Base-by-base conservation (phyloP, 2,329 filamentous ascomycete species). In the Pyrenophora seminiperda region DNA sequence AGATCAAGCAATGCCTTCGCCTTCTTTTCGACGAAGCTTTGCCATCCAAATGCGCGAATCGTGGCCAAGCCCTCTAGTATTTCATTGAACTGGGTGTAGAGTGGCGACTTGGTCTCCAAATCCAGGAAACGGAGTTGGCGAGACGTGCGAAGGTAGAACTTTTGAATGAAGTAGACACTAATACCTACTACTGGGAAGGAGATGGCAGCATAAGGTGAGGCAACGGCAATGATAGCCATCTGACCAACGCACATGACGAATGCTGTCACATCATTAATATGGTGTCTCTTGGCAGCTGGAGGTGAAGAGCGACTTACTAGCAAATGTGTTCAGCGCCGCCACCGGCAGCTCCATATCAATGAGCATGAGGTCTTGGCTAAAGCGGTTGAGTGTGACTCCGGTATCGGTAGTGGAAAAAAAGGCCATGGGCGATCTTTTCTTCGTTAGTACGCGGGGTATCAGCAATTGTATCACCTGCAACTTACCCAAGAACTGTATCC, bases 21-120 rank as follows among this genome's bases (percentile, higher is more conserved):
- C 37, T 75, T 74, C 10, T 73, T 56, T 0, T 71, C 65, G 24
- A 76, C 70, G 2, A 68, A 61, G 4, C 59, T 58, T n/a, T 73
- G 70, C 79, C 79, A 82, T 1, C 73, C 72, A 45, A 81, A 82
- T 0, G 81, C 76, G 7, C 80, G 77, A 29, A 84, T 77, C 0
- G 79, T 82, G 1, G 73, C 54, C 0, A 83, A 56, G 0, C 80
- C 80, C 7, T 72, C 66, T 0, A 81, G 58, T 0, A 77, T 78
- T 47, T 83, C 81, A 7, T 76, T 67, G 53, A 82, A 82, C 33
- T 82, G 77, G 0, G 78, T 77, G 56, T 78, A 81, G 0, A 83
- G 68, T 1, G 79, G 77, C 0, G 75, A 73, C 49, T 79, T 77
- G 18, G 75, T 70, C 59, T 83, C 81, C 0, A 83, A 71, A 58